Base-by-base conservation (phyloP, 306 rosid genomes). In the Casuarina cunninghamiana region DNA sequence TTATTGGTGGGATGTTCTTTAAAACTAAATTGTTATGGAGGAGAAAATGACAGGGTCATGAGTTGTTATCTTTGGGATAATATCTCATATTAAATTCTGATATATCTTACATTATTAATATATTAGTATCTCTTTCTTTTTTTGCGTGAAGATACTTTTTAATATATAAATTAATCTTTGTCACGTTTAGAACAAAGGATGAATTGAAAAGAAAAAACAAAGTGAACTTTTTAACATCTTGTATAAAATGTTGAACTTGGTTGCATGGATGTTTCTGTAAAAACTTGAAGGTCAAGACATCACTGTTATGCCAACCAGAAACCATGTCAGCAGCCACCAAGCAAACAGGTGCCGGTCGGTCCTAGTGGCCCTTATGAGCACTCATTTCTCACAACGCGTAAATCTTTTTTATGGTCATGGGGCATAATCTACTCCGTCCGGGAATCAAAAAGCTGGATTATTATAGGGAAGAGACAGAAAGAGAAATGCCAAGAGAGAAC, bases 331-430 rank as follows among this genome's bases (percentile, higher is more conserved):
- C 55, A 51, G 50, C 73, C 9, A 73, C 32, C 78, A 60, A 58
- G 67, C 32, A 35, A 12, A 19, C 39, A 50, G 35, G 72, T 70
- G 61, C 53, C 44, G 80, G 37, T 46, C 32, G 32, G 32, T 26
- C 32, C 50, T 77, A 37, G 71, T 61, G 84, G 78, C 15, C 74
- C 79, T 76, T 73, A 57, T 10, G 62, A 50, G 16, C 51, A 55
- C 13, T 55, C 63, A 75, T 68, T 65, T 85, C 49, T 70, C 16
- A 45, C 10, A n/a, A 41, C 57, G 80, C 21, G 26, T 81, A 73
- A 71, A 76, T 53, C 73, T 68, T 81, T 81, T 78, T 5, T 32
- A 67, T 73, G 19, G 43, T 44, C 17, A 81, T 82, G 82, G 88
- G 43, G 81, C 83, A 61, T 66, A 46, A 46, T 77, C 46, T 35